A percentile compares a stretch with the other conserved stretches of the same genome.
Conservation (phyloP, 768 basidiomycete genomes). For the Xerocomus potaroensis region DNA sequence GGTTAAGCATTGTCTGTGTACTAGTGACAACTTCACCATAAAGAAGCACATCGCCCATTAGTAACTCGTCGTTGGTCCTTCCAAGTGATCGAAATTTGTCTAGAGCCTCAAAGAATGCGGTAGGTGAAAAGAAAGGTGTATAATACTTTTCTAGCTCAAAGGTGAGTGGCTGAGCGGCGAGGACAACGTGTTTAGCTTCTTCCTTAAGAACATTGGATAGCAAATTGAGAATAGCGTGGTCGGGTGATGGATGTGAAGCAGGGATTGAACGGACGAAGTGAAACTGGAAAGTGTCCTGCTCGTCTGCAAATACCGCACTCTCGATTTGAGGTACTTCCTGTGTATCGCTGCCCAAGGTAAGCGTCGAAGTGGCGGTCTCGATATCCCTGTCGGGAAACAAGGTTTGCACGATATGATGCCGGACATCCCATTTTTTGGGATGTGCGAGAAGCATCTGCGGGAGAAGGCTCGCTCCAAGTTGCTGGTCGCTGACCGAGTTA, state of each 20-base stretch:
- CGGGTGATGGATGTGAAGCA: slow-evolving; percentile 24
- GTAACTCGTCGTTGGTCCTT: slow-evolving; percentile 38
- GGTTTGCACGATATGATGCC: slow-evolving; percentile 8
- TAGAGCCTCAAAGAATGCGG: slow-evolving; percentile 55
- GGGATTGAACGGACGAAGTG: slow-evolving; percentile 33
- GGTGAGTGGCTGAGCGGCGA: slow-evolving; percentile 48
- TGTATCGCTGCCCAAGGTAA: slow-evolving; percentile 42
- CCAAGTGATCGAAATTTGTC: slow-evolving; percentile 19
- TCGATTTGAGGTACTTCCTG: slow-evolving; percentile 19
- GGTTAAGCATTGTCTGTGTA: slow-evolving; percentile 93
- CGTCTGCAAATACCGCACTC: slow-evolving; percentile 48
- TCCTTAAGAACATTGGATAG: slow-evolving; percentile 29
- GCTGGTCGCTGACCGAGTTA: not conserved
- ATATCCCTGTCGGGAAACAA: slow-evolving; percentile 19
- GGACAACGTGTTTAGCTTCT: slow-evolving; percentile 52
- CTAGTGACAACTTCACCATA: slow-evolving; percentile 91
- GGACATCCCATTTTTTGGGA: slow-evolving; percentile 22
- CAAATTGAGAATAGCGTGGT: slow-evolving; percentile 16
- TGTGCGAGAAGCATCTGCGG: slow-evolving; percentile 29
- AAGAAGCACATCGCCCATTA: slow-evolving; percentile 71
- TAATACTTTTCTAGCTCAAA: slow-evolving; percentile 31
- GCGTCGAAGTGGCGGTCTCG: slow-evolving; percentile 44
- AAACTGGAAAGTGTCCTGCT: slow-evolving; percentile 68
- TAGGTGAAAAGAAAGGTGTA: slow-evolving; percentile 73
- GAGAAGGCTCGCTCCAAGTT: slow-evolving; percentile 8